Evolutionary conservation across 2,329 filamentous ascomycete genomes (phyloP).

Genomic region (Bipolaris cookei): DNA sequence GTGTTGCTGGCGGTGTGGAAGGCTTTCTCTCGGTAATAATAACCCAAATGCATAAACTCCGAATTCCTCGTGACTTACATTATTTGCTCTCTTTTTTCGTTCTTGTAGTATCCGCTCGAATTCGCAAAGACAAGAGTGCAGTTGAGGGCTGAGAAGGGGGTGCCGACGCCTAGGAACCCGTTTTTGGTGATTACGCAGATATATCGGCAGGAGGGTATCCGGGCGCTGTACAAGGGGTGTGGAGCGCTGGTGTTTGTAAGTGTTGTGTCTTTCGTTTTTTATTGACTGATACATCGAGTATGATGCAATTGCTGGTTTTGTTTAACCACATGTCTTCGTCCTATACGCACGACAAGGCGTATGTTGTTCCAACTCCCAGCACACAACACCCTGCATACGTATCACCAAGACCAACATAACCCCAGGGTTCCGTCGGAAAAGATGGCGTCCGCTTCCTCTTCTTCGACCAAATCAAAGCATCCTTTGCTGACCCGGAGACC

Average conservation of each 20-base stretch:
- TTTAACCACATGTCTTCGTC: neutral
- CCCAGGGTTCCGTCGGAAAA: constrained; percentile 64
- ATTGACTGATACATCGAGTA: neutral
- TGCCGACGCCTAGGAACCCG: constrained; percentile 61
- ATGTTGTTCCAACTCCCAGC: neutral
- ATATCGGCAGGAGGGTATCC: constrained; percentile 62
- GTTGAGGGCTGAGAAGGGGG: constrained; percentile 55
- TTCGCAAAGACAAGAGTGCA: constrained; percentile 71
- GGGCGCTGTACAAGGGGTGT: constrained; percentile 68
- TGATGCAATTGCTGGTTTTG: neutral
- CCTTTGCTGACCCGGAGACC: constrained; percentile 61
- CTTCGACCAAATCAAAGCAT: constrained; percentile 69
- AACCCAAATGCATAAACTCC: too few species aligned
- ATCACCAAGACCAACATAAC: constrained; percentile 17
- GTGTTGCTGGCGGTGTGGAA: constrained; percentile 50
- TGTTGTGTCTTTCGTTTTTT: neutral
- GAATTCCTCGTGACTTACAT: constrained; percentile 17
- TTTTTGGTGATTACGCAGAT: constrained; percentile 63
- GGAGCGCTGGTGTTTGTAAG: constrained; percentile 61
- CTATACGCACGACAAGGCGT: neutral
- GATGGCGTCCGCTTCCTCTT: constrained; percentile 70
- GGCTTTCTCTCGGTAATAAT: constrained; percentile 43
- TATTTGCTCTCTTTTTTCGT: too few species aligned
- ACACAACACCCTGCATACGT: neutral
- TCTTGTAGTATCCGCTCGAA: constrained; percentile 64